Conservation (phyloP, 176 grass and related monocot genomes). For the Aegilops speltoides region DNA sequence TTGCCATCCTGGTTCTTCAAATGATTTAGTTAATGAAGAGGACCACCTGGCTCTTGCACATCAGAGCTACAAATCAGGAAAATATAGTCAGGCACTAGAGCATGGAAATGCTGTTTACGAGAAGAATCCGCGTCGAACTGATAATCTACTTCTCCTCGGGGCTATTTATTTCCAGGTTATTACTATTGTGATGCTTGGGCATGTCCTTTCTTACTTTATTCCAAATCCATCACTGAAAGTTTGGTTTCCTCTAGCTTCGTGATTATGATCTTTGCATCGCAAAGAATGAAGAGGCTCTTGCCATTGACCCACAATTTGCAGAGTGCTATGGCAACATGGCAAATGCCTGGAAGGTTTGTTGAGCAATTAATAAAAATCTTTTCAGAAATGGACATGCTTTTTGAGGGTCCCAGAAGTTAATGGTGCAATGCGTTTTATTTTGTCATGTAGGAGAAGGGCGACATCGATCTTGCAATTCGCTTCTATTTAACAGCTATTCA, state of each 20-base stretch:
- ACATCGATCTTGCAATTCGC: constrained; percentile 85
- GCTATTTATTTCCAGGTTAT: constrained; percentile 70
- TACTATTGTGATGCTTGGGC: not conserved
- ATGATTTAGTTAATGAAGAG: constrained; percentile 51
- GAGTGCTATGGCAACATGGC: constrained; percentile 99
- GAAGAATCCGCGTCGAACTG: constrained; percentile 51
- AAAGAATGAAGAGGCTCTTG: constrained; percentile 96
- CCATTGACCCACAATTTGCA: constrained; percentile 86
- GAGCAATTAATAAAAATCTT: not conserved
- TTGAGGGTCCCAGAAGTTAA: not conserved
- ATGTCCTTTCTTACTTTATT: constrained; percentile 9
- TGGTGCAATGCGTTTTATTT: not conserved
- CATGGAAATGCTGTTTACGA: constrained; percentile 50
- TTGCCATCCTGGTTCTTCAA: not conserved
- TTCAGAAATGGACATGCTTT: not conserved
- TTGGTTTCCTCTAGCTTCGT: constrained; percentile 52
- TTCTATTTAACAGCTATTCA: constrained; percentile 93
- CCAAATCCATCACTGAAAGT: not conserved
- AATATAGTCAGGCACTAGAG: constrained; percentile 61
- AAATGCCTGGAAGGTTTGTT: constrained; percentile 96
- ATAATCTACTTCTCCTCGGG: constrained; percentile 73
- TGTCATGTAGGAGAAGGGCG: constrained; percentile 77
- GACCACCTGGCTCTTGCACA: constrained; percentile 52
- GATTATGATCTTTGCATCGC: constrained; percentile 90
- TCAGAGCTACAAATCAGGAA: constrained; percentile 62